A percentile compares a stretch with the other conserved stretches of the same genome.
These are phyloP conservation scores for Macrolepiota fuliginosa DNA, from an alignment of 768 basidiomycete species.

Conservation along the genomic window DNA sequence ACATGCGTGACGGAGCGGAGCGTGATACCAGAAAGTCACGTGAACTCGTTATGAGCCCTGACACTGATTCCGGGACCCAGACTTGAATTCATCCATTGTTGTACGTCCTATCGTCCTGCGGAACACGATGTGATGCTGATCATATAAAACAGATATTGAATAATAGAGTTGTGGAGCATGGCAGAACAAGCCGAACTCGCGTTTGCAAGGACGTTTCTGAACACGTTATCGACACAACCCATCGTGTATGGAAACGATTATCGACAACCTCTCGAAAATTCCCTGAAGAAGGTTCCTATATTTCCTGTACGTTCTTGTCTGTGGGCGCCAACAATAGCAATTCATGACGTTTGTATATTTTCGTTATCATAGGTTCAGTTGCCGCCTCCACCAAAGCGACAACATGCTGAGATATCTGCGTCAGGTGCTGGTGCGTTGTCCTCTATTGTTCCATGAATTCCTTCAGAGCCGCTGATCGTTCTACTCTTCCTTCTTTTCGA, in stretches of 20 bases:
- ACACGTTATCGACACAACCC: slow-evolving; percentile 63
- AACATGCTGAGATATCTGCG: background rate
- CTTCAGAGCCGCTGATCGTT: background rate
- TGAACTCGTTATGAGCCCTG: background rate
- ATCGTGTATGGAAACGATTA: slow-evolving; percentile 73
- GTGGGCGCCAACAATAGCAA: background rate
- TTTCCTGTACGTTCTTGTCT: slow-evolving; percentile 52
- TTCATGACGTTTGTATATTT: background rate
- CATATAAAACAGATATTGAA: background rate
- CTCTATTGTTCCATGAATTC: background rate
- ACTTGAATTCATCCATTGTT: background rate
- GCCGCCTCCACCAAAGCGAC: slow-evolving; percentile 6
- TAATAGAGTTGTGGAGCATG: slow-evolving; percentile 22
- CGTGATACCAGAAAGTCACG: background rate
- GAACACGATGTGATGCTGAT: background rate
- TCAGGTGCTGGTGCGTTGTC: slow-evolving; percentile 1
- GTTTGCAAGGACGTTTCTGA: slow-evolving; percentile 66
- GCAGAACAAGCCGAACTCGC: slow-evolving; percentile 58
- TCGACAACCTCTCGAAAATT: slow-evolving; percentile 65
- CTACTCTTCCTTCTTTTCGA: background rate
- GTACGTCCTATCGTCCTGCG: background rate
- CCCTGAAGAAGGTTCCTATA: slow-evolving; percentile 67
- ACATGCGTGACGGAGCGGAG: background rate
- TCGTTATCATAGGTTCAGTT: slow-evolving; percentile 2
- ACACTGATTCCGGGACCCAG: background rate